Percentiles rank a stretch among this genome's conserved stretches.
Conservation (phyloP, 2,329 filamentous ascomycete species). For the Calonectria honghensis region DNA sequence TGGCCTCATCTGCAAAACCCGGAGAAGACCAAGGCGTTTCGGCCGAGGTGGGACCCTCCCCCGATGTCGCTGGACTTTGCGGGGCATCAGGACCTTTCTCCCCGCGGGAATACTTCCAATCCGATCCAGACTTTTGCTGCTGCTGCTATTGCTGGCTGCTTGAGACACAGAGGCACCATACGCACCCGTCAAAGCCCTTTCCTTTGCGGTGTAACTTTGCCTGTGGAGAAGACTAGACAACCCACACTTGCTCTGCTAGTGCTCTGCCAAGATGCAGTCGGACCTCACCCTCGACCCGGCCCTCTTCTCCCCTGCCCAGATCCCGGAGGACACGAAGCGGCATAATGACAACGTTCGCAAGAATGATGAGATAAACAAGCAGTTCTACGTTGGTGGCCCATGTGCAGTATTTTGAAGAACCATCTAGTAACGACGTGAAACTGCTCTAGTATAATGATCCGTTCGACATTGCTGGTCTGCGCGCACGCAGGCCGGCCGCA, state of each 20-base stretch:
- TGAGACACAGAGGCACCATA: background rate
- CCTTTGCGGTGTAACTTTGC: slow-evolving; percentile 11
- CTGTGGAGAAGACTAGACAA: slow-evolving; percentile 5
- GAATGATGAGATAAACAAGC: slow-evolving; percentile 25
- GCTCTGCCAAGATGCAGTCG: slow-evolving; percentile 30
- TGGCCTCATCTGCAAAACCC: background rate
- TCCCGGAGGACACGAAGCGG: slow-evolving; percentile 18
- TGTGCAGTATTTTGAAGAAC: background rate
- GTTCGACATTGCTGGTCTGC: slow-evolving; percentile 4
- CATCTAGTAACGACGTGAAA: background rate
- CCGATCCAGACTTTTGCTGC: slow-evolving; percentile 2
- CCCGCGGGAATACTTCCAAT: background rate
- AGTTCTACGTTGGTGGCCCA: slow-evolving; percentile 18
- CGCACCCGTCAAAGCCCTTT: background rate
- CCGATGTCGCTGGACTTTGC: slow-evolving; percentile 24
- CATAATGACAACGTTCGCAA: slow-evolving; percentile 16
- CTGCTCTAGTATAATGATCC: slow-evolving; percentile 18
- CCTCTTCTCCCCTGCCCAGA: background rate
- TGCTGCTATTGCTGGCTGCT: background rate
- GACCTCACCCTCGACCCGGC: slow-evolving; percentile 27
- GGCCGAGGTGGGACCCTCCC: slow-evolving; percentile 18
- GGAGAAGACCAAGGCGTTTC: slow-evolving; percentile 3
- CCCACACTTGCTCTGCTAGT: background rate
- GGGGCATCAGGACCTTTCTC: slow-evolving; percentile 7
- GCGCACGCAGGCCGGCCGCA: background rate